These are phyloP conservation scores for Exophiala lecanii-corni DNA, from an alignment of 2,329 filamentous ascomycete genomes.

Conservation along the genomic window DNA sequence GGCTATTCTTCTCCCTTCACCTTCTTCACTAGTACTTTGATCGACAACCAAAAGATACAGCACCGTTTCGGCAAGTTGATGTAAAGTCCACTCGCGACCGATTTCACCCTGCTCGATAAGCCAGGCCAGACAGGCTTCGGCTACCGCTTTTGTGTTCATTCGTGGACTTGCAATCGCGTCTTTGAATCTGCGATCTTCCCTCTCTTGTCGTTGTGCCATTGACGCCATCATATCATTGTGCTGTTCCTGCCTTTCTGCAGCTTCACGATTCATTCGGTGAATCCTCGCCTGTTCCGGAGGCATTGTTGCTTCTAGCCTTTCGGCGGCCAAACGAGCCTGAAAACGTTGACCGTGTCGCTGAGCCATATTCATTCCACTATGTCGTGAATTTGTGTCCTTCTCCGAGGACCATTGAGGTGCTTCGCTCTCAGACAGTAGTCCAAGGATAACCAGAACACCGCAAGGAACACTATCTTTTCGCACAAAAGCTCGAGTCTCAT, in stretches of 20 bases:
- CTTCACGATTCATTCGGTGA: conserved; percentile 22
- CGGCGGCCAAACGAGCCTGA: conserved; percentile 18
- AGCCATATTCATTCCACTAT: conserved; percentile 14
- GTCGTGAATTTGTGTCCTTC: conserved; percentile 5
- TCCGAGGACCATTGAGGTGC: conserved; percentile 27
- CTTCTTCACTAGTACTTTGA: conserved; percentile 7
- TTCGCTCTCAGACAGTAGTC: conserved; percentile 26
- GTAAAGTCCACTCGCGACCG: conserved; percentile 25
- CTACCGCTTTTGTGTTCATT: conserved; percentile 26
- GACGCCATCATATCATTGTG: conserved; percentile 23
- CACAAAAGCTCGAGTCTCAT: conserved; percentile 23
- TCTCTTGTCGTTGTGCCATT: conserved; percentile 15
- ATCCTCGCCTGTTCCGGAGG: conserved; percentile 28
- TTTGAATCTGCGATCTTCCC: conserved; percentile 24
- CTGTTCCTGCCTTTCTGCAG: conserved; percentile 16
- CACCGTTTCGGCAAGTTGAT: conserved; percentile 26
- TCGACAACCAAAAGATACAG: conserved; percentile 31
- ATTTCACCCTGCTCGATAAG: conserved; percentile 26
- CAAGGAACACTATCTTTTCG: conserved; percentile 29
- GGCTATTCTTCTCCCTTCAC: conserved; percentile 22
- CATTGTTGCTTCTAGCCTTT: conserved; percentile 27
- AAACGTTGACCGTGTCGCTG: conserved; percentile 21
- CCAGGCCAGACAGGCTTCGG: conserved; percentile 27
- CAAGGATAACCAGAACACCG: conserved; percentile 29
- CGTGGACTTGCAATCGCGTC: conserved; percentile 29